phyloP scores from a whole-genome alignment of 2,329 filamentous ascomycete species.

The Pyrenochaeta sp. region DNA sequence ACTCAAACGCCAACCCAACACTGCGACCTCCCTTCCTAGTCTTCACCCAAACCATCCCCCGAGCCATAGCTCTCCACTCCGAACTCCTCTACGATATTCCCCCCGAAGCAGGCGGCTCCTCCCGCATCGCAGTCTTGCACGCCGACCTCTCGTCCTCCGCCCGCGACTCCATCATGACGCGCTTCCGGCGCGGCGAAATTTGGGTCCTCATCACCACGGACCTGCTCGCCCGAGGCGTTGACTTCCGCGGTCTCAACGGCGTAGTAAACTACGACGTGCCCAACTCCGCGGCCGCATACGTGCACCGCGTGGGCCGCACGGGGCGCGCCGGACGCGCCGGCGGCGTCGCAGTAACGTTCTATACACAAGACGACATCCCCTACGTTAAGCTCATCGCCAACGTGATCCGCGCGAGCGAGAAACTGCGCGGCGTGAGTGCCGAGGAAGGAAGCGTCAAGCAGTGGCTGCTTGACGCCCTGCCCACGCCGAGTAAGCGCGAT shows the following conservation, averaged over 20 bases:
- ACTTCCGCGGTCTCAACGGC: slow-evolving; percentile 93
- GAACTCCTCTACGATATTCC: slow-evolving; percentile 97
- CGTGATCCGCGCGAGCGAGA: slow-evolving; percentile 85
- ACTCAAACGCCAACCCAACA: slow-evolving; percentile 47
- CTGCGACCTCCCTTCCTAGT: slow-evolving; percentile 90
- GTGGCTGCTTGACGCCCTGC: slow-evolving; percentile 88
- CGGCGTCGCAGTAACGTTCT: slow-evolving; percentile 90
- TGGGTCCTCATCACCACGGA: slow-evolving; percentile 98
- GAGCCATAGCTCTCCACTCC: slow-evolving; percentile 84
- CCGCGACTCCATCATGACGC: slow-evolving; percentile 82
- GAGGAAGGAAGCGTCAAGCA: slow-evolving; percentile 58
- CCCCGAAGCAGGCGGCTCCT: slow-evolving; percentile 80
- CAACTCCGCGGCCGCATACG: slow-evolving; percentile 85
- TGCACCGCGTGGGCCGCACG: slow-evolving; percentile 91
- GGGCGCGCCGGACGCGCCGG: slow-evolving; percentile 87
- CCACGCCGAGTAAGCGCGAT: slow-evolving; percentile 81
- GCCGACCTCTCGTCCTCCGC: slow-evolving; percentile 80
- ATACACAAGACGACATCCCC: slow-evolving; percentile 92
- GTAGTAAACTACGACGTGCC: slow-evolving; percentile 98
- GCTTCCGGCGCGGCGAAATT: slow-evolving; percentile 88
- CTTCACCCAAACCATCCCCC: slow-evolving; percentile 94
- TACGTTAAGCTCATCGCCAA: slow-evolving; percentile 92
- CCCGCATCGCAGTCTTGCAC: slow-evolving; percentile 88
- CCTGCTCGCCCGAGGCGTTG: slow-evolving; percentile 87
- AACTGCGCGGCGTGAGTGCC: slow-evolving; percentile 59